Percentiles rank a stretch among this genome's conserved stretches.
These are phyloP conservation scores for Tetradesmus obliquus DNA, from an alignment of 139 green algal species.

Conservation along the genomic window DNA sequence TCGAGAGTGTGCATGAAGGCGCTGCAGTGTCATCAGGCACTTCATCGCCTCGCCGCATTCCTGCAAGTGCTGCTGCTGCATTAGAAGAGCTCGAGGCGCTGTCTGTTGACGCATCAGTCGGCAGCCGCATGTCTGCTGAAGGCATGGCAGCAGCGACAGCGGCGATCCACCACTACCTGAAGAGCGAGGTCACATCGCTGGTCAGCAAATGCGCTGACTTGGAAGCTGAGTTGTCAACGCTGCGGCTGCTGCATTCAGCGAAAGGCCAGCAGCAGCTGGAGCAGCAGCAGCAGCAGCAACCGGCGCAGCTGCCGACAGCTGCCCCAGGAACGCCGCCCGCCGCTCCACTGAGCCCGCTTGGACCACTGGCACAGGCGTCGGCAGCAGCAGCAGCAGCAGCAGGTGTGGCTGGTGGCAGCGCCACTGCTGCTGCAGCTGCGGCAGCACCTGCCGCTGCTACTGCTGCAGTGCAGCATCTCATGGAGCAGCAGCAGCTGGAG, in stretches of 20 bases:
- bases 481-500: conserved; percentile 44
- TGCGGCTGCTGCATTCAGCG: background rate
- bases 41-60: background rate
- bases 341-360: background rate
- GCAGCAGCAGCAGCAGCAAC: background rate
- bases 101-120: background rate
- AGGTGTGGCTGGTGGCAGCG: background rate
- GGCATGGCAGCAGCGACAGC: conserved; percentile 26
- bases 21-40: conserved; percentile 1
- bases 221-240: conserved; percentile 29
- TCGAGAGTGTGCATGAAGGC: background rate
- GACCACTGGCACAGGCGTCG: background rate
- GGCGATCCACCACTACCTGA: conserved; percentile 32
- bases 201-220: conserved; percentile 34
- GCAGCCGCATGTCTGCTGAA: conserved; percentile 3
- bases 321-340: background rate
- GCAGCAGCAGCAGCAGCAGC: conserved; percentile 12
- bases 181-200: conserved; percentile 21
- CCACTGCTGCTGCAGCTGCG: background rate
- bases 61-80: background rate
- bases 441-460: conserved; percentile 7
- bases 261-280: background rate
- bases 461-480: conserved; percentile 20
- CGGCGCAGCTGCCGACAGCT: background rate
- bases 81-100: background rate